phyloP scores from a whole-genome alignment of 257 asterid species.

The Handroanthus guayacan region DNA sequence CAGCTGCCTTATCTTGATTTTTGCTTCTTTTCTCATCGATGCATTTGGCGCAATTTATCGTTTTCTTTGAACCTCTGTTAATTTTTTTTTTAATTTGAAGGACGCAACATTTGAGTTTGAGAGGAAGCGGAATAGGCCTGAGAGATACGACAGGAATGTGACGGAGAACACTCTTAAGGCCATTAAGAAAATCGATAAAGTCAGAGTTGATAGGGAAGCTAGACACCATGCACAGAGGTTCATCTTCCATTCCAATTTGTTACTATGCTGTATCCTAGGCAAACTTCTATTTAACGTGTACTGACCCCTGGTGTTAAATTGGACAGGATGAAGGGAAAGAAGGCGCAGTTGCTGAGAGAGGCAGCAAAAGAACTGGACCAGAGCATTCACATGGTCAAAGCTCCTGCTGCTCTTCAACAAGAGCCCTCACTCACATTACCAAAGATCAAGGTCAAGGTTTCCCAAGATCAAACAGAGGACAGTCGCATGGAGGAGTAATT shows the following conservation, averaged over 20 bases:
- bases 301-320: conserved; percentile 16
- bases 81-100: conserved; percentile 36
- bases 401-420: conserved; percentile 52
- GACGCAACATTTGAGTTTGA: conserved; percentile 95
- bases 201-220: conserved; percentile 72
- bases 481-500: conserved; percentile 53
- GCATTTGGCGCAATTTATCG: not conserved
- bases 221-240: conserved; percentile 67
- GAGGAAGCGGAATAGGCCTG: conserved; percentile 89
- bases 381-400: conserved; percentile 65
- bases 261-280: not conserved
- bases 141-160: conserved; percentile 81
- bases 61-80: not conserved
- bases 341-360: conserved; percentile 49
- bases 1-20: not conserved
- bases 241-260: conserved; percentile 16
- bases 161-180: conserved; percentile 73
- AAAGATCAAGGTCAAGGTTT: conserved; percentile 48
- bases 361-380: conserved; percentile 60
- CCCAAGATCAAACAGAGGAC: conserved; percentile 31
- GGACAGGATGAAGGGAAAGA: conserved; percentile 77
- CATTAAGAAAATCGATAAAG: conserved; percentile 81
- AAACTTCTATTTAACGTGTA: not conserved
- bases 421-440: conserved; percentile 62
- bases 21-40: not conserved